phyloP scores from a whole-genome alignment of 257 asterid genomes.

The Rhazya stricta region DNA sequence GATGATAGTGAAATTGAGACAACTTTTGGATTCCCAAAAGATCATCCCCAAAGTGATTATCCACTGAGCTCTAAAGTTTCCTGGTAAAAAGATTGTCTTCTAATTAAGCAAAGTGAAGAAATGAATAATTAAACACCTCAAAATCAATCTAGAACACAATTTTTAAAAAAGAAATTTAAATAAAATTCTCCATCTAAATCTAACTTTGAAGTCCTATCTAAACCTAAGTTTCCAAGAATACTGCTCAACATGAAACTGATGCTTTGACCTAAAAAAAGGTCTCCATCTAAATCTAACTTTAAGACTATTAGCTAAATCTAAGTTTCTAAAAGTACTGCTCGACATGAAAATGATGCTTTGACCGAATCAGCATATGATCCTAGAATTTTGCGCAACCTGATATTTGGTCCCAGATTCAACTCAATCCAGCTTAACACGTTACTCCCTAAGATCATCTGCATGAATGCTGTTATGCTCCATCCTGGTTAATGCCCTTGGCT shows the following conservation, averaged over 20 bases:
- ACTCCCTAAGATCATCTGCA: background rate
- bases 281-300: background rate
- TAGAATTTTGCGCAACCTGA: background rate
- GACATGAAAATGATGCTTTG: background rate
- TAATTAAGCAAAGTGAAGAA: background rate
- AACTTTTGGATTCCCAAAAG: background rate
- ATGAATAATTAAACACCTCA: background rate
- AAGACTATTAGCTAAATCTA: no score
- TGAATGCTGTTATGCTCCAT: background rate
- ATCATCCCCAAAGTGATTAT: background rate
- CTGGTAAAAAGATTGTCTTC: background rate
- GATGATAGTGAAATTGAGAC: background rate
- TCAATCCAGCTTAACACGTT: background rate
- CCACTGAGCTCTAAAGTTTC: background rate
- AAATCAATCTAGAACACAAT: background rate
- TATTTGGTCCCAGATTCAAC: background rate
- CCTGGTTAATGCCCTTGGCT: background rate
- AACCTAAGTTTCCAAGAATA: no score
- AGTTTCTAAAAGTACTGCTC: background rate
- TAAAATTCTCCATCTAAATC: no score
- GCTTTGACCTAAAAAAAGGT: no score
- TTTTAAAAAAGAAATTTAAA: no score
- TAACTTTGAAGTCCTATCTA: no score
- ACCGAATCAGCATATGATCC: background rate
- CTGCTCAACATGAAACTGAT: no score